Evolutionary conservation across 1,284 basidiomycete genomes (phyloP), one percentile per base, ranked within the genome.

Genomic region (Ustilago crameri): DNA sequence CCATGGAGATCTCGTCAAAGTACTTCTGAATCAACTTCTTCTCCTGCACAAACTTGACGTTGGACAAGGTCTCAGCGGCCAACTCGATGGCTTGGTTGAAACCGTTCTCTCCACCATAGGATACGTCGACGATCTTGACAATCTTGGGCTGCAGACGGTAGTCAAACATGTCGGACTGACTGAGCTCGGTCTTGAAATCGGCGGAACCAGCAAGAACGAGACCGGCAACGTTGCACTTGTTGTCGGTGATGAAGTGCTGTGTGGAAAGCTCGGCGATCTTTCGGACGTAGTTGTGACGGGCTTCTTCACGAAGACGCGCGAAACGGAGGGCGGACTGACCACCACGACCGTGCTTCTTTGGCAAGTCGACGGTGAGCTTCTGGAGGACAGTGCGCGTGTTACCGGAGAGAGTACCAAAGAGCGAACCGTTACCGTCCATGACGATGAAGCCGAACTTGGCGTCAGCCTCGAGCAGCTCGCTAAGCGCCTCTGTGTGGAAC

Each of bases 241-340:
- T 96, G 84, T 90, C 91, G 45, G 94, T 94, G 85, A 99, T 97
- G 84, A 93, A 99, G 85, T 98, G 94, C 85, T 98, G 95, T 9
- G 98, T 95, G 2, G 96, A 94, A 57, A 90, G 87, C 85, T 99
- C 95, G 53, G 95, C 95, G 61, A 98, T 95, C 86, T 99, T 99
- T 78, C 96, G 92, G 49, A 98, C 95, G 84, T 99, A 99, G 86
- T 98, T 99, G 90, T 98, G 95, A 58, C 96, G 90, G 82, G 97
- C 97, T 86, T 99, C 96, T 83, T 98, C 96, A 84, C 96, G 92
- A 60, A 99, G 90, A 89, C 96, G 95, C 40, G 95, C 93, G 90
- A 99, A 99, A 92, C 96, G 96, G 53, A 98, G 88, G 27, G 96
- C 96, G 64, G 96, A 99, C 86, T 99, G 96, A 86, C 96, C 96